Evolutionary conservation across 2,329 filamentous ascomycete species (phyloP), one percentile per base, ranked within the genome.

Genomic region (Monilinia fructigena): DNA sequence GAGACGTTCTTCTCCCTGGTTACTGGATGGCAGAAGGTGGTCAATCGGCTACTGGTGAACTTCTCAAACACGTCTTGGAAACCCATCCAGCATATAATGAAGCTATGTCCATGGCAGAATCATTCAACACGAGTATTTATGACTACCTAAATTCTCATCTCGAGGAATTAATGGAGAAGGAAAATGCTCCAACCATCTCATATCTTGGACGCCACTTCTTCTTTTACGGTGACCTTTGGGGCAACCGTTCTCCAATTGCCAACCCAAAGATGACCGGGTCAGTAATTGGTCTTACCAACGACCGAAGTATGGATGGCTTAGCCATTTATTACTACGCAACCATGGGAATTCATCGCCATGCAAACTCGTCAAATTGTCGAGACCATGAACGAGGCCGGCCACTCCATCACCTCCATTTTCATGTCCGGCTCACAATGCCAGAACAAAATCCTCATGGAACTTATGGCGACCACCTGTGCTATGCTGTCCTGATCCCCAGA

Each of bases 391-490:
- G 82, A 85, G 56, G 83, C 92, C 1, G 95, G 95, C 12, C 95
- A 99, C 80, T 82, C 85, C 72, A 93, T 99, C 77, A 88, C 85
- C 60, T 94, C 90, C 70, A 97, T 99, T 79, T 99, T 98, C 86
- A 98, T 99, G 95, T 97, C 92, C 5, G 95, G 95, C 68, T 96
- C 92, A 14, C 95, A 98, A 78, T 99, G 95, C 82, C 93, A 97
- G 79, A 99, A 99, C 78, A 87, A 89, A 45, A 87, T 98, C 68
- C 83, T 99, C 65, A 97, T 99, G 89, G 85, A 88, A 67, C 86
- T 99, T 20, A 90, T 99, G 73, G 93, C 95, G 18, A 95, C 93
- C 0, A 90, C 90, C 0, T 98, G 94, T 79, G 84, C 88, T 72
- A 93, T 97, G 89, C 94, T 1, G 94, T 99, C 26, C 82, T 97